Conservation (phyloP, 1,139 yeast genomes). For the Torulaspora pretoriensis region DNA sequence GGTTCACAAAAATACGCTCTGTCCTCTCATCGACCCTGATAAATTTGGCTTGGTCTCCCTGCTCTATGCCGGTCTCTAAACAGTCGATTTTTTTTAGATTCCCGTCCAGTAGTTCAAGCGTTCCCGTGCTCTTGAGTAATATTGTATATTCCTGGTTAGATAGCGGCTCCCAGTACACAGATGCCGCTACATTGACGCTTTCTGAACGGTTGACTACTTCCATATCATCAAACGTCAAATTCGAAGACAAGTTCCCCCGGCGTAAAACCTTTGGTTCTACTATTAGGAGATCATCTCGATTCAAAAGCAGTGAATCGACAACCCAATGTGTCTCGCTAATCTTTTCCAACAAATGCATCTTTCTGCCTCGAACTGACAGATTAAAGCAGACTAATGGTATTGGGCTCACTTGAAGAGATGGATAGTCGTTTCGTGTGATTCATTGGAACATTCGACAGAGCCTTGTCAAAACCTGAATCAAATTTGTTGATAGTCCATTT, state of each 20-base stretch:
- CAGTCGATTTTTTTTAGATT: conserved; percentile 16
- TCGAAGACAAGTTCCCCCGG: conserved; percentile 4
- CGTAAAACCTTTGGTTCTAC: conserved; percentile 12
- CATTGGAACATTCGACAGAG: too few relatives aligned
- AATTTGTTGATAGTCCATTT: too few relatives aligned
- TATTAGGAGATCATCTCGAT: conserved; percentile 3
- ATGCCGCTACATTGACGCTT: conserved; percentile 14
- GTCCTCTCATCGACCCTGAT: conserved; percentile 19
- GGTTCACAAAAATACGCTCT: conserved; percentile 17
- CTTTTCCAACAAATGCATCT: conserved; percentile 1
- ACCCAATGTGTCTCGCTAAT: conserved; percentile 8
- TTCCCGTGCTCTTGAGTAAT: conserved; percentile 21
- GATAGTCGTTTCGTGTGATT: neutral
- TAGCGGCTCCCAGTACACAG: conserved; percentile 16
- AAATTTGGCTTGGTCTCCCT: conserved; percentile 1
- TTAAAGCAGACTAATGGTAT: neutral
- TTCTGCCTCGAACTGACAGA: neutral
- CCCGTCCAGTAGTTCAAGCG: conserved; percentile 16
- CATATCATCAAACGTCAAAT: conserved; percentile 6
- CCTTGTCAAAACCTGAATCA: too few relatives aligned
- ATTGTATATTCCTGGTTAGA: conserved; percentile 14
- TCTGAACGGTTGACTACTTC: neutral
- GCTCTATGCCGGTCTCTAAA: conserved; percentile 12
- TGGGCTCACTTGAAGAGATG: neutral
- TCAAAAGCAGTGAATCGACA: conserved; percentile 5